phyloP scores from a whole-genome alignment of 2,329 filamentous ascomycete species.

The Neurospora sp. region DNA sequence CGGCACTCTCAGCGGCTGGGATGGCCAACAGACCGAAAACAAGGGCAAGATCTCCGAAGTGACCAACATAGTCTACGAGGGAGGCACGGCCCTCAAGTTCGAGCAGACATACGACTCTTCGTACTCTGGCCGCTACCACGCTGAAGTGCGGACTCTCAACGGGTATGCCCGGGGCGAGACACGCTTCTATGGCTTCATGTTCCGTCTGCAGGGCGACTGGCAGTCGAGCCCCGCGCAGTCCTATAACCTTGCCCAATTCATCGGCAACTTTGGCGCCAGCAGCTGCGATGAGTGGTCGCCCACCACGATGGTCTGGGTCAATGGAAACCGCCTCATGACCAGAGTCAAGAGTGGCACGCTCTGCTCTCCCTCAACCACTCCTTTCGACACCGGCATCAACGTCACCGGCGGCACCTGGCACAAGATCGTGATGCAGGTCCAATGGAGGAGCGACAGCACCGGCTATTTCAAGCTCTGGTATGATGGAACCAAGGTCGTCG shows the following conservation, averaged over 20 bases:
- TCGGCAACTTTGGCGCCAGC: constrained; percentile 35
- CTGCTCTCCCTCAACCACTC: constrained; percentile 25
- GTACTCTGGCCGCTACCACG: constrained; percentile 38
- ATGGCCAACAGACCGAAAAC: constrained; percentile 29
- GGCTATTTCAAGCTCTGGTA: constrained; percentile 38
- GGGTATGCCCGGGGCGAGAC: constrained; percentile 35
- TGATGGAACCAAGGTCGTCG: constrained; percentile 34
- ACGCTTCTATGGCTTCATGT: constrained; percentile 40
- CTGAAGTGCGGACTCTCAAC: constrained; percentile 33
- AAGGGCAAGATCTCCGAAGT: constrained; percentile 32
- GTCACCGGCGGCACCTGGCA: constrained; percentile 37
- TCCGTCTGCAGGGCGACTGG: constrained; percentile 38
- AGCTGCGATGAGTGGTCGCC: constrained; percentile 40
- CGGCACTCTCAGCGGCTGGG: constrained; percentile 32
- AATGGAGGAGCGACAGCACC: constrained; percentile 33
- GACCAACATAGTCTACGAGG: constrained; percentile 29
- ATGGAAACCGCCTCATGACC: constrained; percentile 31
- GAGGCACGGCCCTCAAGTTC: constrained; percentile 33
- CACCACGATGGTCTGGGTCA: constrained; percentile 37
- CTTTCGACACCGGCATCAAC: constrained; percentile 27
- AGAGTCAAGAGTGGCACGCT: constrained; percentile 32
- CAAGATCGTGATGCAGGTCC: constrained; percentile 33
- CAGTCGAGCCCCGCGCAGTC: constrained; percentile 32
- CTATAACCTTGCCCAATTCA: constrained; percentile 42
- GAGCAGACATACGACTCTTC: constrained; percentile 31